Evolutionary conservation across 2,329 filamentous ascomycete genomes (phyloP), one percentile per base, ranked within the genome.

Genomic region (Diatrype stigma): DNA sequence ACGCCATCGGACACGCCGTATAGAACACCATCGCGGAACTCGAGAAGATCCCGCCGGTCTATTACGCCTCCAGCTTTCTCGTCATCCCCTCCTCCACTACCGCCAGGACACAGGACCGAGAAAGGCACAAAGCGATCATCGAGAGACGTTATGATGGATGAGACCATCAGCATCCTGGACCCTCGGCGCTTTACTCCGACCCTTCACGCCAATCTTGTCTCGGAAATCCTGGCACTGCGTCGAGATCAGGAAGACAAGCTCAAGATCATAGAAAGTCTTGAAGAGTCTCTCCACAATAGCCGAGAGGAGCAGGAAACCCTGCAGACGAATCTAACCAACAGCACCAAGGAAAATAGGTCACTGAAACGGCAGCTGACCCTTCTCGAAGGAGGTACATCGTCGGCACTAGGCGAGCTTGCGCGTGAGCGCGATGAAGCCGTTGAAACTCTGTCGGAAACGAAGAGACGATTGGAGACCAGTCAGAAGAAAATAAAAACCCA

Each of bases 141-240:
- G 14, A 74, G 77, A 51, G 85, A 90, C 64, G 69, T 82, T 22
- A 72, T 75, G 21, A 79, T 73, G 49, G 84, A 93, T 57, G 87
- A 93, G 56, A 82, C 74, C 42, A 84, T 91, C 51, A 79, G 81
- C 59, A 84, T 90, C 21, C 76, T 96, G 28, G 94, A 99, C 64
- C 91, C 94, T 3, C 84, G 93, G 50, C 83, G 94, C 35, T 96
- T 99, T 65, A 99, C 94, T 0, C 94, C 94, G 1, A 97, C 92
- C 0, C 74, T 99, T 11, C 94, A 97, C 68, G 94, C 94, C 8
- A 96, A 90, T 46, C 75, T 99, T 6, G 93, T 99, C 1, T 93
- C 93, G 0, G 94, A 99, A 68, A 99, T 99, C 56, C 75, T 99
- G 37, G 84, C 85, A 2, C 73, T 99, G 46, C 84, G 92, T 21